Percentiles rank a stretch among this genome's conserved stretches.
These are phyloP conservation scores for Podaxis sp. DNA, from an alignment of 768 basidiomycete species.

Conservation along the genomic window DNA sequence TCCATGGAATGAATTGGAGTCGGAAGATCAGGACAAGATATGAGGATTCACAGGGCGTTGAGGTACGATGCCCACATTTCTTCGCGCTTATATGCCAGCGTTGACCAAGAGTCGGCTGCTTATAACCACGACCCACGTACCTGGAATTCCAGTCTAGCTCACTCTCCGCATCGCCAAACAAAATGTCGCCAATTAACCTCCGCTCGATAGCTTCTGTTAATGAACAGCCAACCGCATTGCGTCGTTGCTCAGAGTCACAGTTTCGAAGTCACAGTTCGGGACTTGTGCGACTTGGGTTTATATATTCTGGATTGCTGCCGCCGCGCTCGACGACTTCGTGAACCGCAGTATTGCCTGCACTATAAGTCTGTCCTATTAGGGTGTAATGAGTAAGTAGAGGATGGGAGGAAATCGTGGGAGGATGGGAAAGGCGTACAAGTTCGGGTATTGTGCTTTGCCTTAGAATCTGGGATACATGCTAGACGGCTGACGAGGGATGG, in stretches of 20 bases:
- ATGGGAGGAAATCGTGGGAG: neutral
- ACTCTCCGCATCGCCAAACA: conserved; percentile 15
- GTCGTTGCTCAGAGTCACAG: conserved; percentile 40
- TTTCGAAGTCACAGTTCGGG: conserved; percentile 35
- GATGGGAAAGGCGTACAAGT: conserved; percentile 20
- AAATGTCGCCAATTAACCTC: conserved; percentile 35
- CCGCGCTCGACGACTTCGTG: conserved; percentile 43
- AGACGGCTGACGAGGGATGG: conserved; percentile 36
- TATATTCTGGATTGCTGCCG: conserved; percentile 37
- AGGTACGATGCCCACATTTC: conserved; percentile 22
- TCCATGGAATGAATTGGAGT: neutral
- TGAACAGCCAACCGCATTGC: conserved; percentile 28
- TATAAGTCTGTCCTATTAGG: conserved; percentile 33
- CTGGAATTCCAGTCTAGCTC: conserved; percentile 38
- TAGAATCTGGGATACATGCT: conserved; percentile 32
- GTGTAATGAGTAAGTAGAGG: neutral
- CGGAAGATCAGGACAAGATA: conserved; percentile 25
- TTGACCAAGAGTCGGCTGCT: neutral
- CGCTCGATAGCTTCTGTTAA: conserved; percentile 33
- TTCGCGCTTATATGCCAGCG: conserved; percentile 22
- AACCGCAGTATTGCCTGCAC: conserved; percentile 40
- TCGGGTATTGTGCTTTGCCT: conserved; percentile 36
- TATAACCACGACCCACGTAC: conserved; percentile 16
- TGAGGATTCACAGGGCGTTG: conserved; percentile 19
- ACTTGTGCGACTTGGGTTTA: conserved; percentile 29